Base-by-base conservation (phyloP, 768 basidiomycete genomes). In the Amanita exitialis region DNA sequence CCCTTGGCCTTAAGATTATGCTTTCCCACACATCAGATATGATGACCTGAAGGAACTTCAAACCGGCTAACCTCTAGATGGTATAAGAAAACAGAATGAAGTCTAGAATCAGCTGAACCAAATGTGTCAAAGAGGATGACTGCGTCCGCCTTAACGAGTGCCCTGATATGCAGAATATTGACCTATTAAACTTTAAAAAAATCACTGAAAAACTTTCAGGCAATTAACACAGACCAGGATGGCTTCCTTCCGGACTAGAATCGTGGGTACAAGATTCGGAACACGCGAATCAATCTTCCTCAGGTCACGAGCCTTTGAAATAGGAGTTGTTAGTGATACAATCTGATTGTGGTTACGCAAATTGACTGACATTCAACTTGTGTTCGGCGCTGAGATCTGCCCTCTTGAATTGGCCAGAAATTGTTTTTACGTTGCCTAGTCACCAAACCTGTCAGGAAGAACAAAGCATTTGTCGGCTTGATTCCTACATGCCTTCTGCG, bases 261-360 rank as follows among this genome's bases (percentile, higher is more conserved):
- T 94, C 37, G 93, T 93, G 36, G 94, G 93, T 15, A 98, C 87
- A 51, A 95, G 80, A 66, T 94, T 96, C 32, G 94, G 92, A 57
- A 93, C 79, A 57, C 91, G 77, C 3, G 90, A 93, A 69, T 98
- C 95, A 57, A 98, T 89, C 73, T 97, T 96, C 49, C 95, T 85
- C 20, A 98, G 74, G 72, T 98, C 95, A 75, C 95, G 86, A 58
- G 92, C 86, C 89, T 93, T 58, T 23, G 9, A 44, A 44, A 54
- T 49, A 52, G 47, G 49, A 52, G 41, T 44, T 58, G 18, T n/a
- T 56, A 57, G 58, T 56, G 58, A 53, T 32, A 61, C 47, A 57
- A 53, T 54, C 53, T 44, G 20, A 28, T 37, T 53, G 54, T 55
- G 45, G 30, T 44, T 36, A 47, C 57, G 39, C 47, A 37, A 54